These are phyloP conservation scores for Nicotiana otophora DNA, from an alignment of 257 asterid species.

Conservation along the genomic window DNA sequence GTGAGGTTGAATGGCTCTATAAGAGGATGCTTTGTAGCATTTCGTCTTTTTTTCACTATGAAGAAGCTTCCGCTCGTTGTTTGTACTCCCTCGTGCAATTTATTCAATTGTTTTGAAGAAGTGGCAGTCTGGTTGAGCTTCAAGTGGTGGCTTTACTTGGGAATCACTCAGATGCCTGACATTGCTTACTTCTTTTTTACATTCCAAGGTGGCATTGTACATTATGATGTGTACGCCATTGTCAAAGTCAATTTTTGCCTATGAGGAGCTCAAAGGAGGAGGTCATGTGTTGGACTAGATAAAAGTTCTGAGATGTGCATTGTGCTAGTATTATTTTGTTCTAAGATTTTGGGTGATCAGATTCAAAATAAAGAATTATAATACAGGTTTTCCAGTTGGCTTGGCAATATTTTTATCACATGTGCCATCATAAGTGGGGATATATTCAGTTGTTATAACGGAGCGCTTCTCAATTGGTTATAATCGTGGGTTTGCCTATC, in stretches of 20 bases:
- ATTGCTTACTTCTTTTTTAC: constrained; percentile 16
- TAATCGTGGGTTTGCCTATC: not conserved
- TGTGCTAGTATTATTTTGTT: not conserved
- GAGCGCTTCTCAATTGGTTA: not conserved
- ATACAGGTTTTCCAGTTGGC: not conserved
- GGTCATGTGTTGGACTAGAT: not conserved
- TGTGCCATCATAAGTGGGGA: not conserved
- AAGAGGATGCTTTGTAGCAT: constrained; percentile 9
- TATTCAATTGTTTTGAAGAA: constrained; percentile 19
- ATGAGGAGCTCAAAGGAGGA: constrained; percentile 24
- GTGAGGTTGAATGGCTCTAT: constrained; percentile 24
- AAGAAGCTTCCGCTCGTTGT: constrained; percentile 21
- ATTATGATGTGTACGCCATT: constrained; percentile 27
- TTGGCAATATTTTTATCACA: not conserved
- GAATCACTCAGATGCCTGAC: constrained; percentile 17
- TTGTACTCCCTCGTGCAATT: constrained; percentile 23
- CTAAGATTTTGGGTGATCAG: not conserved
- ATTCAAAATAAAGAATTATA: constrained; percentile 7
- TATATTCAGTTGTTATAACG: not conserved
- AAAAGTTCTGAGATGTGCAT: not conserved
- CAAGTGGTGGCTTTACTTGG: constrained; percentile 13
- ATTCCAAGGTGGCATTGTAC: constrained; percentile 38
- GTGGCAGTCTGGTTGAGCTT: constrained; percentile 15
- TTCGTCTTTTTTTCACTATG: not conserved
- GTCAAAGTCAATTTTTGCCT: constrained; percentile 30